Percentiles rank a stretch among this genome's conserved stretches.
Evolutionary conservation across 768 basidiomycete genomes (phyloP).

Genomic region (Mycena latifolia): DNA sequence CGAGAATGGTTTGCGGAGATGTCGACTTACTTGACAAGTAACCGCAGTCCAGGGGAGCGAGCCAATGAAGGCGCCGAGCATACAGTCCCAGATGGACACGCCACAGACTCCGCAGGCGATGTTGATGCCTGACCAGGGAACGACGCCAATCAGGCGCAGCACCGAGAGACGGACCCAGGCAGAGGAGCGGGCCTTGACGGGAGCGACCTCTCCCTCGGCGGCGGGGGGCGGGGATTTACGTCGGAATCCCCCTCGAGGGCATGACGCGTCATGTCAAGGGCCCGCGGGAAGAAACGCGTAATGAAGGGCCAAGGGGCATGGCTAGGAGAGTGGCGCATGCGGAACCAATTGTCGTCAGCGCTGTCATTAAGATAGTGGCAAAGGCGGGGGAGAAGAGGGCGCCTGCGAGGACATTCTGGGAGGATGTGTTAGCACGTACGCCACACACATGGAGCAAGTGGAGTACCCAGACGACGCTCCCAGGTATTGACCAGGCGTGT

Average conservation of each 20-base stretch:
- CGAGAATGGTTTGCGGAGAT: neutral
- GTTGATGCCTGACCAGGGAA: slow-evolving; percentile 98
- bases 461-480: slow-evolving; percentile 88
- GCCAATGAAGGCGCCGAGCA: slow-evolving; percentile 87
- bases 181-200: slow-evolving; percentile 51
- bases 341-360: slow-evolving; percentile 91
- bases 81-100: slow-evolving; percentile 79
- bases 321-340: slow-evolving; percentile 84
- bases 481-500: slow-evolving; percentile 97
- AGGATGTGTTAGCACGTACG: slow-evolving; percentile 19
- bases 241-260: slow-evolving; percentile 80
- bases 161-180: slow-evolving; percentile 91
- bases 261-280: slow-evolving; percentile 85
- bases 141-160: slow-evolving; percentile 90
- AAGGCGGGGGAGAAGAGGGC: slow-evolving; percentile 86
- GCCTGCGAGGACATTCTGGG: slow-evolving; percentile 90
- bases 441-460: slow-evolving; percentile 26
- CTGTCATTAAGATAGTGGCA: slow-evolving; percentile 84
- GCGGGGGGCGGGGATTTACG: slow-evolving; percentile 34
- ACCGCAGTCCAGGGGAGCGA: slow-evolving; percentile 92
- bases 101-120: slow-evolving; percentile 95
- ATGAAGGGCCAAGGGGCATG: slow-evolving; percentile 88
- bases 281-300: slow-evolving; percentile 84
- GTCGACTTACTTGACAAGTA: slow-evolving; percentile 80
- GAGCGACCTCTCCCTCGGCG: slow-evolving; percentile 44